Percentiles rank a stretch among this genome's conserved stretches.
Conservation (phyloP, 306 rosid genomes). For the Pueraria montana region DNA sequence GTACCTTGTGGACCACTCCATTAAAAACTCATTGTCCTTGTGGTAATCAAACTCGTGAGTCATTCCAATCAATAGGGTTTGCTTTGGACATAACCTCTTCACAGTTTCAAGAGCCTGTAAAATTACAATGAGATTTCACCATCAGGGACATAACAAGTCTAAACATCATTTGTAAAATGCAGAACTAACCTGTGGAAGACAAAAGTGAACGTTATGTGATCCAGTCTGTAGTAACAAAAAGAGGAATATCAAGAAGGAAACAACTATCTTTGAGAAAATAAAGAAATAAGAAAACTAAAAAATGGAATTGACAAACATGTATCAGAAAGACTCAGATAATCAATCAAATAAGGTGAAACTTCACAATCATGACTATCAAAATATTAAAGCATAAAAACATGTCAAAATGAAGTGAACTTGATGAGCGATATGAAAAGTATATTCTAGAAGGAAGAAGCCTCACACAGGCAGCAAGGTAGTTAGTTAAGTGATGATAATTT, state of each 20-base stretch:
- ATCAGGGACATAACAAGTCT: constrained; percentile 25
- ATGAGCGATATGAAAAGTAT: neutral
- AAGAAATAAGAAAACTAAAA: constrained; percentile 31
- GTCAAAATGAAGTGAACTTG: too few relatives aligned
- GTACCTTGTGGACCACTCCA: constrained; percentile 84
- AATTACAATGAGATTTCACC: constrained; percentile 42
- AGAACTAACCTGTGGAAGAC: constrained; percentile 80
- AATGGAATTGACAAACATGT: constrained; percentile 8
- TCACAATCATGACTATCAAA: neutral
- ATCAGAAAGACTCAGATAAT: neutral
- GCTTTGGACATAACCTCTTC: constrained; percentile 81
- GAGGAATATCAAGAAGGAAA: constrained; percentile 36
- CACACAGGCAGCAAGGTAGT: neutral
- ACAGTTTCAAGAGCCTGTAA: constrained; percentile 86
- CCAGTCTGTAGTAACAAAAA: constrained; percentile 64
- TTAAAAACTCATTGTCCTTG: constrained; percentile 74
- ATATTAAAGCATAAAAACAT: neutral
- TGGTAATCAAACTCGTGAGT: constrained; percentile 81
- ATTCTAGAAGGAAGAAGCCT: neutral
- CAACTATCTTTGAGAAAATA: constrained; percentile 8
- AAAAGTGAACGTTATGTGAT: constrained; percentile 78
- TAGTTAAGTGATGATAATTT: neutral
- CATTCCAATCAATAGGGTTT: constrained; percentile 81
- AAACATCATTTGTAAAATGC: constrained; percentile 6
- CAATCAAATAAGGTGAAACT: constrained; percentile 13